Conservation (phyloP, 2,329 filamentous ascomycete genomes). For the Pseudodiploospora longispora region DNA sequence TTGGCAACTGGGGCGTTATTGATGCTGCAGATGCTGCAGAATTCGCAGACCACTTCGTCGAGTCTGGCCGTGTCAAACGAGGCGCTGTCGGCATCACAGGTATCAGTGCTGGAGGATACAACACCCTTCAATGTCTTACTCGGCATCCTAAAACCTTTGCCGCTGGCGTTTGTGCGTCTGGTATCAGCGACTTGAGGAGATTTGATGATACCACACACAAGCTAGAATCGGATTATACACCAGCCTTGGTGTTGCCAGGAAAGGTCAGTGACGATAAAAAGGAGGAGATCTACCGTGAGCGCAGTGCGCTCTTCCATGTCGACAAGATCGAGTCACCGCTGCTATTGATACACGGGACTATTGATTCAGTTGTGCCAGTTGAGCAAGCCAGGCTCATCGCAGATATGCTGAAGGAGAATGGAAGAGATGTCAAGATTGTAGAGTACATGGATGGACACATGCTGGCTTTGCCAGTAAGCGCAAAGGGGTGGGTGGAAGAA, state of each 20-base stretch:
- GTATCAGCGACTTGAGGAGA: conserved; percentile 41
- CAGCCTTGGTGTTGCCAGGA: conserved; percentile 26
- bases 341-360: conserved; percentile 47
- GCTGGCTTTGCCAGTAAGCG: conserved; percentile 33
- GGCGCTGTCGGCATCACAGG: conserved; percentile 40
- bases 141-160: conserved; percentile 39
- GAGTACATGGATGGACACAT: conserved; percentile 45
- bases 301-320: conserved; percentile 41
- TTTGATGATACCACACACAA: conserved; percentile 44
- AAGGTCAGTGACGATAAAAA: conserved; percentile 30
- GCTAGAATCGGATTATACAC: conserved; percentile 46
- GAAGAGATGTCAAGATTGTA: conserved; percentile 37
- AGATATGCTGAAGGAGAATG: conserved; percentile 30
- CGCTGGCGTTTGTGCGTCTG: conserved; percentile 40
- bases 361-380: conserved; percentile 51
- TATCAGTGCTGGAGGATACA: conserved; percentile 45
- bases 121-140: conserved; percentile 40
- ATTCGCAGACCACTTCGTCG: conserved; percentile 33
- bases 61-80: conserved; percentile 26
- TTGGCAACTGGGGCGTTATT: conserved; percentile 41
- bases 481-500: conserved; percentile 31
- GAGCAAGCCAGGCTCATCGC: conserved; percentile 47
- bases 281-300: conserved; percentile 31
- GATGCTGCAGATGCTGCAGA: conserved; percentile 44
- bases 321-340: conserved; percentile 41